Conservation (phyloP, 2,329 filamentous ascomycete genomes). For the Penicillium sp. region DNA sequence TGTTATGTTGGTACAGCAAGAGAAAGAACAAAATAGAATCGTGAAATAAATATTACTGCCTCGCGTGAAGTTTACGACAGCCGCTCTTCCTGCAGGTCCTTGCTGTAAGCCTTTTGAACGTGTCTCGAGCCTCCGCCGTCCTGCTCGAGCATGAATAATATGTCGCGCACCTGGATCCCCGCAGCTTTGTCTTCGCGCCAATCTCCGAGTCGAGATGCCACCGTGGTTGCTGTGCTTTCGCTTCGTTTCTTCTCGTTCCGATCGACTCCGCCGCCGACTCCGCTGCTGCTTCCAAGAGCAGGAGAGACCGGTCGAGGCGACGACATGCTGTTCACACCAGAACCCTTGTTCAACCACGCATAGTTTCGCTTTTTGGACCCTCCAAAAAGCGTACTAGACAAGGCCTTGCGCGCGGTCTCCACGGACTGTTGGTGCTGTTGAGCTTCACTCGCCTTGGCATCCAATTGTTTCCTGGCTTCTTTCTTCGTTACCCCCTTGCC, state of each 20-base stretch:
- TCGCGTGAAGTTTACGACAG: conserved; percentile 17
- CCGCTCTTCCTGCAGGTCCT: conserved; percentile 40
- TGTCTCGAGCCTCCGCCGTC: conserved; percentile 57
- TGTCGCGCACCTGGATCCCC: conserved; percentile 79
- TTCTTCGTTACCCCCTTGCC: conserved; percentile 79
- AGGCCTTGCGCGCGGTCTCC: conserved; percentile 70
- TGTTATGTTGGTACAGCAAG: background rate
- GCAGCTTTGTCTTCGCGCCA: conserved; percentile 76
- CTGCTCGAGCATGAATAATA: conserved; percentile 72
- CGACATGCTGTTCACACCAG: conserved; percentile 32
- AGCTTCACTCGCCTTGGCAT: conserved; percentile 69
- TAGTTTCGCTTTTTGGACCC: conserved; percentile 42
- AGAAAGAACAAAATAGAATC: background rate
- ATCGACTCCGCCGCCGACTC: conserved; percentile 27
- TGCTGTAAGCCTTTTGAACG: conserved; percentile 42
- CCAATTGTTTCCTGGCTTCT: conserved; percentile 72
- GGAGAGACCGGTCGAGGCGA: conserved; percentile 31
- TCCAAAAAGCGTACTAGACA: conserved; percentile 46
- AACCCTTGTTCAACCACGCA: conserved; percentile 43
- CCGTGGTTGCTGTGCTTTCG: conserved; percentile 30
- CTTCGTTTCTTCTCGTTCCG: conserved; percentile 27
- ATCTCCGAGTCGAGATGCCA: conserved; percentile 62
- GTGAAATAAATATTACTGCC: background rate
- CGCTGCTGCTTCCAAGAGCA: conserved; percentile 14
- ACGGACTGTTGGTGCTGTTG: conserved; percentile 80